Evolutionary conservation across 805 yeast species (phyloP), one percentile per base, ranked within the genome.

Genomic region (Candida peoriensis): DNA sequence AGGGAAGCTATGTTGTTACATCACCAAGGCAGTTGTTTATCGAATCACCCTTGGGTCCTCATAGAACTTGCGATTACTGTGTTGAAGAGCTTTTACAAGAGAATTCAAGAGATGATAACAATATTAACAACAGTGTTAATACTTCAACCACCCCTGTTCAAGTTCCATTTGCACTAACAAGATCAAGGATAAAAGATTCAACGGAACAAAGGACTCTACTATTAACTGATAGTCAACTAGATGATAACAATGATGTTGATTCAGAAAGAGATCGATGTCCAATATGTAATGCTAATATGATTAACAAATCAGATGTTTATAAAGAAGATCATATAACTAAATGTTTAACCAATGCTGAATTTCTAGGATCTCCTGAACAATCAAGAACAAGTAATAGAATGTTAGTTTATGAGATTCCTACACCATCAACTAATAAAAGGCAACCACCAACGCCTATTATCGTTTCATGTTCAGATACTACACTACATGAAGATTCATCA

Each of bases 11-110:
- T 42, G 75, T 81, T 8, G 80, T 76, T 4, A 58, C 68, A 3
- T 74, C 80, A 0, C 76, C 78, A 6, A 62, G 66, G 15, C 69
- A 67, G 42, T 56, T 65, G 4, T 66, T 63, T 30, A 54, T 66
- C 17, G 81, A 74, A 49, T 30, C 42, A 4, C 74, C 76, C 1
- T 71, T 63, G 47, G 73, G 70, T 3, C 69, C 74, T 5, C 86
- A 81, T 51, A 64, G 89, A 30, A 84, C 95, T 0, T 86, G 96
- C 50, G 81, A 78, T 46, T 70, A 64, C 20, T 86, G 96, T 55
- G 76, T 68, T 17, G 76, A 70, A 8, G 90, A 81, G 52, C 61
- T 82, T 28, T 13, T 38, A 9, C 21, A 32, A 3, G 24, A 32
- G 7, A n/a, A 32, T 11, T 40, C 33, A 12, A 30, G 15, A 12